Evolutionary conservation across 495 filamentous ascomycete genomes (phyloP), one percentile per base, ranked within the genome.

Genomic region (Hyaloscypha hepaticicola): DNA sequence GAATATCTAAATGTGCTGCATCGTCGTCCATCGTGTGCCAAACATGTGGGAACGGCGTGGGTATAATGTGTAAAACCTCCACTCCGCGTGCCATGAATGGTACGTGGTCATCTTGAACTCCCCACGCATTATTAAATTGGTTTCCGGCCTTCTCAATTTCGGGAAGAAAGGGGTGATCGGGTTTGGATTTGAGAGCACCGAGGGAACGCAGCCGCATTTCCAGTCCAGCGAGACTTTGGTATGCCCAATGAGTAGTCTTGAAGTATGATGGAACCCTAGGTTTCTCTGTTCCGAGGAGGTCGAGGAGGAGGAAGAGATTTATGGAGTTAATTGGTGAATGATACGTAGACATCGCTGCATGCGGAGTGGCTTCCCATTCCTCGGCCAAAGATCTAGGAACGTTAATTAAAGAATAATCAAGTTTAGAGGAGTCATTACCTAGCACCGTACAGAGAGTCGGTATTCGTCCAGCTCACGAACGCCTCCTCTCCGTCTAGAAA

Each of bases 401-500:
- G 21, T 53, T 21, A 61, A 28, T 33, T 55, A 38, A 60, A 21
- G 45, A 49, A 58, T 34, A 1, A 21, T 7, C 7, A 31, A 26
- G 8, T 19, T 14, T 11, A 9, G n/a, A 7, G 11, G 45, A 65
- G 14, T 24, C 69, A 76, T 24, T 76, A 89, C 78, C 92, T 84
- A 9, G 95, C 84, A 1, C 95, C 95, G 69, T 98, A 99, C 6
- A 96, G 75, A 5, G 90, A 94, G 76, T 99, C 95, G 0, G 76
- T 83, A 52, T 80, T 82, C 14, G 87, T 88, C 95, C 95, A 99
- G 1, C 64, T 67, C 48, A 83, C 71, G 74, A 96, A 98, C 1
- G 95, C 92, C 76, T 99, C 95, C 77, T 99, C 95, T 3, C 95
- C 95, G 74, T 99, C 95, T 25, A 99, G 74, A 57, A 98, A 84